Evolutionary conservation across 805 yeast species (phyloP).

Genomic region (Myxozyma geophila): DNA sequence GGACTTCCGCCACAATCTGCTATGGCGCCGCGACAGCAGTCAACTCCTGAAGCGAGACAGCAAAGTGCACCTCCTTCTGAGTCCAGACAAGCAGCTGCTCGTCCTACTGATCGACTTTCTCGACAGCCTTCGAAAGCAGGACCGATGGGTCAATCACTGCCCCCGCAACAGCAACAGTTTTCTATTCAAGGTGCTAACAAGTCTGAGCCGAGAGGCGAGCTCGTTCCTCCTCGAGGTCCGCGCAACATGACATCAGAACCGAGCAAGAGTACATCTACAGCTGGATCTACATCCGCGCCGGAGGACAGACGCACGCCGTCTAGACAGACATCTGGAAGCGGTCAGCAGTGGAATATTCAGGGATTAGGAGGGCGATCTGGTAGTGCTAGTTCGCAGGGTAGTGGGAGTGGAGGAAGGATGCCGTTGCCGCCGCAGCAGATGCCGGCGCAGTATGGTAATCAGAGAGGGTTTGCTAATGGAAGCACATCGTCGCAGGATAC

Average conservation of each 20-base stretch:
- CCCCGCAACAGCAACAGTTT: slow-evolving; percentile 4
- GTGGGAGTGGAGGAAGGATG: neutral
- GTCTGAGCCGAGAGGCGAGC: no score
- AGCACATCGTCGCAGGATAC: neutral
- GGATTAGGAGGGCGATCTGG: neutral
- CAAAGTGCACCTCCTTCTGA: neutral
- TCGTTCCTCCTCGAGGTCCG: no score
- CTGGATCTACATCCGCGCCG: no score
- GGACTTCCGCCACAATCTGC: slow-evolving; percentile 17
- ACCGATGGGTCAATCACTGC: neutral
- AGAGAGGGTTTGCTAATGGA: neutral
- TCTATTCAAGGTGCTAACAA: slow-evolving; percentile 5
- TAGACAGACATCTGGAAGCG: no score
- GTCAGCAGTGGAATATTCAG: neutral
- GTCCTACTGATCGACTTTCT: neutral
- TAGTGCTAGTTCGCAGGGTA: neutral
- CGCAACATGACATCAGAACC: no score
- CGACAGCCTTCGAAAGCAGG: neutral
- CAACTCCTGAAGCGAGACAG: neutral
- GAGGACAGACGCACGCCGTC: no score
- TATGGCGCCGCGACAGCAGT: slow-evolving; percentile 6
- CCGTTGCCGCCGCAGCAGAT: slow-evolving; percentile 10
- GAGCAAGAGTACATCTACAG: no score
- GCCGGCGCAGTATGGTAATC: neutral
- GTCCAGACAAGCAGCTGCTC: neutral